Evolutionary conservation across 225 moss, liverwort and hornwort genomes (phyloP).

Genomic region (Polytrichum commune): DNA sequence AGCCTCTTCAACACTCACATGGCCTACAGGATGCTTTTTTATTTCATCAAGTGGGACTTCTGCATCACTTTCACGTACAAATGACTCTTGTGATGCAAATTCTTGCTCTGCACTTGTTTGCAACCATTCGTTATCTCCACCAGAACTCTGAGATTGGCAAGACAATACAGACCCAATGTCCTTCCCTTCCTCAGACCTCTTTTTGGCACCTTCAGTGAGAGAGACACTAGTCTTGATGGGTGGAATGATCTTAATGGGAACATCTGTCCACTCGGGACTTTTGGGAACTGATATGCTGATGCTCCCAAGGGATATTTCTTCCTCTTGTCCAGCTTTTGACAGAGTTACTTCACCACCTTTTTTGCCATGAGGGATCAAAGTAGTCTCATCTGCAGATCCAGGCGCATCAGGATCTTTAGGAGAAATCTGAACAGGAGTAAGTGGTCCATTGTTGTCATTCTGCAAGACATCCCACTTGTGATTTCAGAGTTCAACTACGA

Average conservation of each 20-base stretch:
- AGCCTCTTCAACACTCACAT: slow-evolving; percentile 43
- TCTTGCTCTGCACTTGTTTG: slow-evolving; percentile 22
- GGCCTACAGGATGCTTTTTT: slow-evolving; percentile 11
- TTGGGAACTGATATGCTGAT: slow-evolving; percentile 11
- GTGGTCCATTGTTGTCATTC: slow-evolving; percentile 29
- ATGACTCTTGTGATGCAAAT: background rate
- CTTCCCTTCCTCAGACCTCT: slow-evolving; percentile 29
- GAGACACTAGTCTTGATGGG: slow-evolving; percentile 35
- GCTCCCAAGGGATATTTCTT: slow-evolving; percentile 6
- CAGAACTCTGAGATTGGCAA: slow-evolving; percentile 10
- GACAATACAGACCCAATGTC: slow-evolving; percentile 2
- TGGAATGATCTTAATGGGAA: slow-evolving; percentile 36
- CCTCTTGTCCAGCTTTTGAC: slow-evolving; percentile 13
- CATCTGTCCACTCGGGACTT: slow-evolving; percentile 42
- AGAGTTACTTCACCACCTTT: slow-evolving; percentile 14
- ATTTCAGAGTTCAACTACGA: too few species aligned
- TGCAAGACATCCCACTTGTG: slow-evolving; percentile 19
- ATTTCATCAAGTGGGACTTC: slow-evolving; percentile 16
- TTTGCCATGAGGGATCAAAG: slow-evolving; percentile 19
- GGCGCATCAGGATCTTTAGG: slow-evolving; percentile 1
- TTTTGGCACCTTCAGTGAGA: slow-evolving; percentile 19
- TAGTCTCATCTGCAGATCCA: slow-evolving; percentile 22
- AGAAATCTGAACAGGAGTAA: slow-evolving; percentile 17
- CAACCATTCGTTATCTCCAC: slow-evolving; percentile 13
- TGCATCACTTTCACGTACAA: slow-evolving; percentile 16